Conservation (phyloP, 495 filamentous ascomycete species). For the Pseudoneurospora amorphoporcata region DNA sequence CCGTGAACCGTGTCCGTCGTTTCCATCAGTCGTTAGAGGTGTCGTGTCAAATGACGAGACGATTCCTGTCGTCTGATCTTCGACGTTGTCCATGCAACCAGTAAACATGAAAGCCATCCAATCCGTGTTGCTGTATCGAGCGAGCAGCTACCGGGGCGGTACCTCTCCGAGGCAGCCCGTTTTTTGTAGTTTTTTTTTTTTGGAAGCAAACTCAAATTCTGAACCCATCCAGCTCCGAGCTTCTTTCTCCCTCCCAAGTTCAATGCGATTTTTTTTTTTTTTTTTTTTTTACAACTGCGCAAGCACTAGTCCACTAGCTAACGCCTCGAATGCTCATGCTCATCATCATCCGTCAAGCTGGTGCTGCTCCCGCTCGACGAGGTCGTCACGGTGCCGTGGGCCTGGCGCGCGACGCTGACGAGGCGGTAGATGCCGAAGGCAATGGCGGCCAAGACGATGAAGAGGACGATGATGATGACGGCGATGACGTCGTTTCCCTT, state of each 20-base stretch:
- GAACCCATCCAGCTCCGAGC: no score
- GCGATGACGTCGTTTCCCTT: slow-evolving; percentile 71
- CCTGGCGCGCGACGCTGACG: slow-evolving; percentile 36
- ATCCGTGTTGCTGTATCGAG: no score
- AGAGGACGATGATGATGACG: slow-evolving; percentile 72
- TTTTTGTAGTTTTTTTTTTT: no score
- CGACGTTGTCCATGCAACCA: neutral
- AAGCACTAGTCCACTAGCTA: neutral
- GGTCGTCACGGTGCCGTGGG: slow-evolving; percentile 23
- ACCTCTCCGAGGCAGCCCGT: no score
- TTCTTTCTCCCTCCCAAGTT: no score
- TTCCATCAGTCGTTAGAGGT: neutral
- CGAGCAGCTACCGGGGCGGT: no score
- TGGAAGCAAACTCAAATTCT: no score
- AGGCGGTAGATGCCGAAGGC: slow-evolving; percentile 59
- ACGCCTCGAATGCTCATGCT: neutral
- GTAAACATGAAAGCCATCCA: no score
- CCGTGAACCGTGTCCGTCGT: neutral
- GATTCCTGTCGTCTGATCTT: neutral
- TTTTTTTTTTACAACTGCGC: no score
- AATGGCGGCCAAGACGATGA: slow-evolving; percentile 59
- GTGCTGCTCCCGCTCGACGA: slow-evolving; percentile 21
- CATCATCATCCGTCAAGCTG: slow-evolving; percentile 3
- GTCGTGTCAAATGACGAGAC: neutral
- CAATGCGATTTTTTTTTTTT: no score